phyloP scores from a whole-genome alignment of 2,329 filamentous ascomycete genomes.

The Hyphodiscus sp. region DNA sequence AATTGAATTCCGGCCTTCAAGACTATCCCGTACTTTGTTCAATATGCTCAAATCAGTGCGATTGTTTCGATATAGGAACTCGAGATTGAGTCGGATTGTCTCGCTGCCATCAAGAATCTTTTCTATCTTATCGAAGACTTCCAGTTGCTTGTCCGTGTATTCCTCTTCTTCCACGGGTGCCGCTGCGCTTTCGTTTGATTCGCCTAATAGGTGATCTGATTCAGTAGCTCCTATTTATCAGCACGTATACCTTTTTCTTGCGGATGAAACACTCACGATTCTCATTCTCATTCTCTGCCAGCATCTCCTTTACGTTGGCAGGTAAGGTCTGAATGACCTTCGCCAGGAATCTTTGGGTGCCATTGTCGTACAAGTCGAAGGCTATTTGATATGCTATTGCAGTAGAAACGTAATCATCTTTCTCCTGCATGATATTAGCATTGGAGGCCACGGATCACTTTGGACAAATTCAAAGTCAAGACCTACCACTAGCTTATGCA shows the following conservation, averaged over 20 bases:
- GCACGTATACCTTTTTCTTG: neutral
- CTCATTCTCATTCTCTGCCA: constrained; percentile 39
- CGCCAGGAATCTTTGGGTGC: constrained; percentile 90
- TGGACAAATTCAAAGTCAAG: neutral
- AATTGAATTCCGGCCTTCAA: constrained; percentile 94
- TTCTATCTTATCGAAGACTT: constrained; percentile 56
- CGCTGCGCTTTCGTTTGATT: constrained; percentile 38
- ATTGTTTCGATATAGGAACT: constrained; percentile 95
- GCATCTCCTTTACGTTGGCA: constrained; percentile 37
- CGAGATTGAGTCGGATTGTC: constrained; percentile 89
- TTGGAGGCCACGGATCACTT: neutral
- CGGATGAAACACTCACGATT: constrained; percentile 25
- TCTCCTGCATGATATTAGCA: constrained; percentile 34
- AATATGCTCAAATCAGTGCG: constrained; percentile 86
- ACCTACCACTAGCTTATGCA: constrained; percentile 64
- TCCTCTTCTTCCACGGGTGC: constrained; percentile 18
- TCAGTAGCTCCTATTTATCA: constrained; percentile 26
- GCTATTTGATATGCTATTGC: constrained; percentile 95
- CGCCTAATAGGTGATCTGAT: constrained; percentile 50
- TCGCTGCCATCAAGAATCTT: constrained; percentile 79
- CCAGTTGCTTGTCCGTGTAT: constrained; percentile 43
- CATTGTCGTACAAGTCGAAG: constrained; percentile 97
- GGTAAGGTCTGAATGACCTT: constrained; percentile 83
- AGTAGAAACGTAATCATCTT: constrained; percentile 69
- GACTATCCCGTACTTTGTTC: constrained; percentile 92